These are phyloP conservation scores for Gremmenia infestans DNA, from an alignment of 2,329 filamentous ascomycete genomes.

Conservation along the genomic window DNA sequence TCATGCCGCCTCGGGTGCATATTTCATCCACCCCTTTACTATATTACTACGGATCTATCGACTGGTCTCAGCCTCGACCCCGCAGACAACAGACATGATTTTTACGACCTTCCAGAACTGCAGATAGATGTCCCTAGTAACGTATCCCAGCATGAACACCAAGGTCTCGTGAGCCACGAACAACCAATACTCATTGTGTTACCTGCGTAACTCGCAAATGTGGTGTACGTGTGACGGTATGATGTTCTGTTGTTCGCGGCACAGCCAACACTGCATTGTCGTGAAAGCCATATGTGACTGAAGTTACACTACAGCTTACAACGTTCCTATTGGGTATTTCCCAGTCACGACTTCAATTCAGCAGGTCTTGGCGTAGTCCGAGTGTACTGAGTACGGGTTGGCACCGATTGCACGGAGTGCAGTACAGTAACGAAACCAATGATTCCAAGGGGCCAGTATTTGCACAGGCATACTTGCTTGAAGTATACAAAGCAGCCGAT, in stretches of 20 bases:
- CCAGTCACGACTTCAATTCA: neutral
- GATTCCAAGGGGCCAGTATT: no score
- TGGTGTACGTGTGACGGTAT: neutral
- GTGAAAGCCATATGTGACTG: neutral
- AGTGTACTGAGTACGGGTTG: neutral
- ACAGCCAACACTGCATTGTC: neutral
- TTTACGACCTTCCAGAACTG: slow-evolving; percentile 6
- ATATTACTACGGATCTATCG: neutral
- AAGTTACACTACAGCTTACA: neutral
- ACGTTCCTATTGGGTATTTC: neutral
- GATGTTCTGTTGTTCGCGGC: neutral
- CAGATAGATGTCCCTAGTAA: neutral
- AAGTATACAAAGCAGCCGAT: neutral
- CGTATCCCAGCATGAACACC: slow-evolving; percentile 5
- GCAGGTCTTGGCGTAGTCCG: neutral
- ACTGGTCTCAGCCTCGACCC: slow-evolving; percentile 1
- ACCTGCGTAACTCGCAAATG: neutral
- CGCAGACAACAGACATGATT: neutral
- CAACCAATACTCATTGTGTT: neutral
- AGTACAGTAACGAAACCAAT: neutral
- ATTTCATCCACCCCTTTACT: neutral
- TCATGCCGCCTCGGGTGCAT: neutral
- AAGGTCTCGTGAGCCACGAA: neutral
- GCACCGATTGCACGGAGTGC: neutral
- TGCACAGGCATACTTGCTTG: neutral